Evolutionary conservation across 441 rosid species (phyloP), one percentile per base, ranked within the genome.

Genomic region (Cnidoscolus chayamansa): DNA sequence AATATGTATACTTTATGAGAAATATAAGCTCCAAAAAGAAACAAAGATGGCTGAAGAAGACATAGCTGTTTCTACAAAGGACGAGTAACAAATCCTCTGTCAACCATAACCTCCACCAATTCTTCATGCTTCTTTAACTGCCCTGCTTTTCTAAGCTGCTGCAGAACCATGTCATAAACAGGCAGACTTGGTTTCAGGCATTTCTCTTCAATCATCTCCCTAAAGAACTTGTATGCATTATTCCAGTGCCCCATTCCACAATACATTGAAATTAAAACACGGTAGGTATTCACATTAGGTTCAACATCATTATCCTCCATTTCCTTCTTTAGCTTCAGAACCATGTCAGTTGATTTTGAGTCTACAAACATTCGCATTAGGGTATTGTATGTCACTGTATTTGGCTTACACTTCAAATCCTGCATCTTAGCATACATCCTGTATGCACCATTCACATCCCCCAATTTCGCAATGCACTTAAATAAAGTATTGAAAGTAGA

Each of bases 211-310:
- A 90, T 80, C 97, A 94, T 94, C 81, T 92, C 97, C 53, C 72
- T 82, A 17, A 92, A 85, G 57, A 79, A 76, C 82, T 86, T 92
- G 79, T 89, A 89, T 3, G 97, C 97, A 83, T 92, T 88, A 63
- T 87, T 94, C 99, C 99, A 94, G 68, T 92, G 97, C 50, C 97
- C 97, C 94, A 86, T 94, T 67, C 86, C 89, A 76, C 94, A 94
- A 68, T 84, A 94, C 97, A 94, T 87, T 0, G 86, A 81, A 70
- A 94, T 87, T 82, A 92, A 82, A 77, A 92, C 72, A 68, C 78
- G 81, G 74, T 89, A 94, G 3, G 97, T 90, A 77, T 90, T 90
- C 82, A 90, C 91, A 78, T 94, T 92, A 49, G 90, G 88, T 78
- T 94, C 99, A 17, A 90, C 81, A 16, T 82, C 84, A 67, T 77